Conservation (phyloP, 441 rosid genomes). For the Erysimum cheiri region DNA sequence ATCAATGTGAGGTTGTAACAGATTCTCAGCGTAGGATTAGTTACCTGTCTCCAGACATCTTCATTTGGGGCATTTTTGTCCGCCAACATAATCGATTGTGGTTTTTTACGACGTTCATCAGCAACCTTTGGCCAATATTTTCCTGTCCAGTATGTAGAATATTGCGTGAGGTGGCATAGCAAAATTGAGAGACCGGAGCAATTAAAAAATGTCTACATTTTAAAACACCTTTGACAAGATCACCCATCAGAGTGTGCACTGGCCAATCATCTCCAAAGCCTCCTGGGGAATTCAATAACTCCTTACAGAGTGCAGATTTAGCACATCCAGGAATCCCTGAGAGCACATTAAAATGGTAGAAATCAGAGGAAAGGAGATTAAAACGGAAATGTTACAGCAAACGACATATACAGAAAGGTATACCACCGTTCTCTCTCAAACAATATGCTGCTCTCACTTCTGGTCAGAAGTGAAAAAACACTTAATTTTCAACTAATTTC, state of each 20-base stretch:
- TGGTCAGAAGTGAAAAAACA: not conserved
- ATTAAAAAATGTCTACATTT: slow-evolving; percentile 5
- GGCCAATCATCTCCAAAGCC: slow-evolving; percentile 87
- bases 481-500: not conserved
- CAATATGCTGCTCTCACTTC: not conserved
- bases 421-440: not conserved
- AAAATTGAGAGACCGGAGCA: slow-evolving; percentile 19
- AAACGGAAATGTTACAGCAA: slow-evolving; percentile 4
- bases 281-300: slow-evolving; percentile 69
- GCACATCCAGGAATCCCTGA: slow-evolving; percentile 98
- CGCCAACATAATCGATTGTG: slow-evolving; percentile 87
- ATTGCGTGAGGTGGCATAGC: slow-evolving; percentile 27
- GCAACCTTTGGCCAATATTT: slow-evolving; percentile 91
- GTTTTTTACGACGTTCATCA: slow-evolving; percentile 73
- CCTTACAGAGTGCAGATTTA: slow-evolving; percentile 95
- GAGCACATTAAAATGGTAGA: slow-evolving; percentile 17
- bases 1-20: slow-evolving; percentile 14
- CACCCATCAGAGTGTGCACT: slow-evolving; percentile 92
- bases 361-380: slow-evolving; percentile 7
- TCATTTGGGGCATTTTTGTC: slow-evolving; percentile 99
- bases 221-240: slow-evolving; percentile 79
- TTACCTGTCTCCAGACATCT: slow-evolving; percentile 99
- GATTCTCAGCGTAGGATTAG: slow-evolving; percentile 19
- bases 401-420: not conserved
- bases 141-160: slow-evolving; percentile 51